Percentiles rank a stretch among this genome's conserved stretches.
These are phyloP conservation scores for Saturnispora besseyi DNA, from an alignment of 805 yeast species.

Conservation along the genomic window DNA sequence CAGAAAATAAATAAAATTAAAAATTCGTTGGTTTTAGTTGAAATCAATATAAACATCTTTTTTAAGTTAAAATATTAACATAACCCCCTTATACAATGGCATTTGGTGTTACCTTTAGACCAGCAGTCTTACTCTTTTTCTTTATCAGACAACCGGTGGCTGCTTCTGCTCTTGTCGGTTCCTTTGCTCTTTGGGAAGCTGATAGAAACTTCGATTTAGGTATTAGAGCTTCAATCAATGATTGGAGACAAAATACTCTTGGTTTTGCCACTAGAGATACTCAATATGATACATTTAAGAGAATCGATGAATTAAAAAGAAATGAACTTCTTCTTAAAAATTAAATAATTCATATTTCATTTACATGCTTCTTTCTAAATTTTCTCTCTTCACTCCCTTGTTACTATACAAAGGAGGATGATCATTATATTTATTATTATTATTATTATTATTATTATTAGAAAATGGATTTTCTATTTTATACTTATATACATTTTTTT, in stretches of 20 bases:
- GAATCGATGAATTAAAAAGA: slow-evolving; percentile 26
- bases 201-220: slow-evolving; percentile 28
- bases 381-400: no score
- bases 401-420: no score
- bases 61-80: neutral
- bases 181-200: slow-evolving; percentile 30
- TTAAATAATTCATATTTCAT: neutral
- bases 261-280: slow-evolving; percentile 28
- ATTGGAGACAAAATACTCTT: slow-evolving; percentile 22
- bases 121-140: slow-evolving; percentile 30
- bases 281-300: slow-evolving; percentile 25
- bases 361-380: no score
- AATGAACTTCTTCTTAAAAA: slow-evolving; percentile 15
- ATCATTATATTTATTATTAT: no score
- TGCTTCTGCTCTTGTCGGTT: slow-evolving; percentile 25
- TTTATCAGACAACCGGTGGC: slow-evolving; percentile 31
- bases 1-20: neutral
- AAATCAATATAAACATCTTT: no score
- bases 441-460: no score
- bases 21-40: neutral
- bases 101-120: slow-evolving; percentile 27
- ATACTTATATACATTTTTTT: neutral
- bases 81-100: slow-evolving; percentile 12
- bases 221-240: slow-evolving; percentile 22
- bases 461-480: neutral